Conservation (phyloP, 2,329 filamentous ascomycete genomes). For the Ciborinia camelliae region DNA sequence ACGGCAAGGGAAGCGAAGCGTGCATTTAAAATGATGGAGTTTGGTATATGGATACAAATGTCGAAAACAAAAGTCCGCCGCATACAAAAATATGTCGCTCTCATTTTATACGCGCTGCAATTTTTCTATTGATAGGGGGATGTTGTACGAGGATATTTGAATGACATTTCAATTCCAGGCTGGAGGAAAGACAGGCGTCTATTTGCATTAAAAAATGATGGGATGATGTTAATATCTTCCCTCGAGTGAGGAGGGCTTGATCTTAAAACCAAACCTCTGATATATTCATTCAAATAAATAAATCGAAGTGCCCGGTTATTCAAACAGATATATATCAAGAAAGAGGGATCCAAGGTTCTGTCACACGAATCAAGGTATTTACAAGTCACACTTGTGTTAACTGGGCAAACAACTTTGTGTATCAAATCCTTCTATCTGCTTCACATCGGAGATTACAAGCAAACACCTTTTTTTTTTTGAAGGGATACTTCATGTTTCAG, state of each 20-base stretch:
- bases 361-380: background rate
- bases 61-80: conserved; percentile 1
- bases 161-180: background rate
- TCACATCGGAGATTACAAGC: no score
- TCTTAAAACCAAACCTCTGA: no score
- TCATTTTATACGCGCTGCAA: background rate
- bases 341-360: background rate
- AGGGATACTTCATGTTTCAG: no score
- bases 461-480: no score
- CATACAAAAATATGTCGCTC: background rate
- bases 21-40: conserved; percentile 13
- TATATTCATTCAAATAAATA: background rate
- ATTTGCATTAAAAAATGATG: background rate
- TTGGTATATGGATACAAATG: conserved; percentile 13
- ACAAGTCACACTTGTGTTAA: background rate
- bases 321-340: background rate
- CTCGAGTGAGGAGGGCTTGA: background rate
- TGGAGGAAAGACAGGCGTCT: background rate
- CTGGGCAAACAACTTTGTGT: background rate
- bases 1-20: background rate
- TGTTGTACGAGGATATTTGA: background rate
- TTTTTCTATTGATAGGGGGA: background rate
- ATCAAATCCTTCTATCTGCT: no score
- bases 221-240: background rate
- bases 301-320: background rate